Base-by-base conservation (phyloP, 192 early-diverging fungal species). In the Coemansia sp. region DNA sequence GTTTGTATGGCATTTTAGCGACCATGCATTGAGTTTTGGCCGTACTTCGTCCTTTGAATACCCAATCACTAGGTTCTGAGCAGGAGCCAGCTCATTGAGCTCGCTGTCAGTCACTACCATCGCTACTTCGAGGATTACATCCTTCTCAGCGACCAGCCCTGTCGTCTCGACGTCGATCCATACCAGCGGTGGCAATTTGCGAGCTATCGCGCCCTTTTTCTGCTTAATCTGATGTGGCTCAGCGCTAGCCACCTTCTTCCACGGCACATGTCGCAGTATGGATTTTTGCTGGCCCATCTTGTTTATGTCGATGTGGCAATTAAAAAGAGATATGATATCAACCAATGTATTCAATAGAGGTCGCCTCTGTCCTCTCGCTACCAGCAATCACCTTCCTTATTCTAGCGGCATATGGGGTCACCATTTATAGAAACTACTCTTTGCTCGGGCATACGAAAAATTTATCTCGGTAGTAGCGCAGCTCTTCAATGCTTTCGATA, bases 401-500 rank as follows among this genome's bases (percentile, higher is more conserved):
- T 52, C 3, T 18, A 33, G 57, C 18, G 16, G 57, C 31, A 16
- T 60, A 60, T 60, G 57, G 57, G 57, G 57, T 1, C 33, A 16
- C 57, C 8, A 8, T 5, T 7, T 36, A 13, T 31, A 29, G 16
- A 31, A n/a, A 18, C 31, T 34, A 60, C 10, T 27, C 27, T 33
- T 46, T 38, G 24, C 16, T 46, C 12, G 44, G 8, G 11, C 64
- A 61, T 61, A 87, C 87, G 74, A 96, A 95, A 2, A 95, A 76
- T 33, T 64, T 44, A 22, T 84, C 39, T 5, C 87, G 84, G 71
- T 95, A 97, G 68, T 90, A 92, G 62, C 88, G 83, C 22, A 98
- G 85, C 79, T 98, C 95, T 11, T 88, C 89, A 49, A 98, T 97
- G 55, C 91, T 93, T 71, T 97, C 97, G 5, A 88, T 74, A 68